Base-by-base conservation (phyloP, 345 rosid genomes). In the Isatis tinctoria region DNA sequence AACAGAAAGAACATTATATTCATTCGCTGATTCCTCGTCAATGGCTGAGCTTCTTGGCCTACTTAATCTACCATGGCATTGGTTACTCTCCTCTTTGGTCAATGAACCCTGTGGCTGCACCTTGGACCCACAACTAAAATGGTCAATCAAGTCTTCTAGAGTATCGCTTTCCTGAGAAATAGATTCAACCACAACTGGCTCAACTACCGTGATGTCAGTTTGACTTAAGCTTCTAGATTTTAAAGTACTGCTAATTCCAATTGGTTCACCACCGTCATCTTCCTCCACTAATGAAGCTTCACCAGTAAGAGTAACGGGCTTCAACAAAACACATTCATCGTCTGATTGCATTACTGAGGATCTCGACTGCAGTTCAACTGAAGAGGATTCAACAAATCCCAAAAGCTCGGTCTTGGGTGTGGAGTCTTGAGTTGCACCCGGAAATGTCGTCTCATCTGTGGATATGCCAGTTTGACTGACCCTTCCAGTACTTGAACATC, bases 1-100 rank as follows among this genome's bases (percentile, higher is more conserved):
- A 65, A 61, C 74, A 68, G 87, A 60, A 75, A 56, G 65, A 44
- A 54, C 72, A 58, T 70, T 61, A 28, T 7, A 60, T 16, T 71
- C 75, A 58, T 75, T 74, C 28, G 18, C 73, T 39, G 56, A 41
- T 58, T 72, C 51, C 72, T 69, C 39, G 22, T 60, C 79, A 49
- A 35, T 80, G 45, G 63, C 57, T 51, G 80, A 78, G 70, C 69
- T 69, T 78, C 72, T 81, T 57, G 83, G 79, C 65, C 81, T 61
- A 58, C 82, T 83, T 60, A 74, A 72, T 70, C 62, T 68, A 61
- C 67, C 67, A 68, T 65, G 72, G 64, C 69, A 28, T 35, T 58
- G 48, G 53, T 35, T 60, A 67, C 80, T 37, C 73, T 64, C 61
- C 0, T 20, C 57, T 60, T 60, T 72, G 53, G 52, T 59, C 70